Evolutionary conservation across 495 filamentous ascomycete species (phyloP).

Genomic region (Penicillium silybi): DNA sequence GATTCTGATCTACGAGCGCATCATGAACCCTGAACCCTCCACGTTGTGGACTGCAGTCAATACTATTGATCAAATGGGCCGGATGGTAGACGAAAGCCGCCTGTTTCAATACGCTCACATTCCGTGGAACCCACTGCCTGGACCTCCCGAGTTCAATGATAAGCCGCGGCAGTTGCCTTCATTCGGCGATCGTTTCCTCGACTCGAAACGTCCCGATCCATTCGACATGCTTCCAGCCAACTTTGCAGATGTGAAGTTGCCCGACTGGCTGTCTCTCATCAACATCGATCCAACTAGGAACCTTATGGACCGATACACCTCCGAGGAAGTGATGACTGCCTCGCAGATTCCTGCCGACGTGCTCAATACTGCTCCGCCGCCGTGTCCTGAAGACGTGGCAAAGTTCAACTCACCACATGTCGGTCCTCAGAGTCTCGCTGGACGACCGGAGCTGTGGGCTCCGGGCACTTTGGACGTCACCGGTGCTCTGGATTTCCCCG

Average conservation of each 20-base stretch:
- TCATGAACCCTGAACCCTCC: slow-evolving; percentile 22
- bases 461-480: neutral
- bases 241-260: neutral
- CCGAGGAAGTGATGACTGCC: neutral
- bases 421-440: neutral
- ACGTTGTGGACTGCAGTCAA: neutral
- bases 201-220: neutral
- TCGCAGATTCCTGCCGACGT: neutral
- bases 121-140: neutral
- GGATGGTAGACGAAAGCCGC: neutral
- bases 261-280: neutral
- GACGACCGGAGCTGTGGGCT: slow-evolving; percentile 1
- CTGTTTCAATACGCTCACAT: neutral
- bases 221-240: neutral
- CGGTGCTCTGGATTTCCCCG: slow-evolving; percentile 1
- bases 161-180: neutral
- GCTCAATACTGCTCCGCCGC: neutral
- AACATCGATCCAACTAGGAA: neutral
- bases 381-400: neutral
- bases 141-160: neutral
- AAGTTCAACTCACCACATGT: neutral
- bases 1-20: slow-evolving; percentile 34
- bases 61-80: neutral
- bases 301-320: neutral
- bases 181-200: neutral